These are phyloP conservation scores for Fusarium phyllophilum DNA, from an alignment of 2,329 filamentous ascomycete species.

Conservation along the genomic window DNA sequence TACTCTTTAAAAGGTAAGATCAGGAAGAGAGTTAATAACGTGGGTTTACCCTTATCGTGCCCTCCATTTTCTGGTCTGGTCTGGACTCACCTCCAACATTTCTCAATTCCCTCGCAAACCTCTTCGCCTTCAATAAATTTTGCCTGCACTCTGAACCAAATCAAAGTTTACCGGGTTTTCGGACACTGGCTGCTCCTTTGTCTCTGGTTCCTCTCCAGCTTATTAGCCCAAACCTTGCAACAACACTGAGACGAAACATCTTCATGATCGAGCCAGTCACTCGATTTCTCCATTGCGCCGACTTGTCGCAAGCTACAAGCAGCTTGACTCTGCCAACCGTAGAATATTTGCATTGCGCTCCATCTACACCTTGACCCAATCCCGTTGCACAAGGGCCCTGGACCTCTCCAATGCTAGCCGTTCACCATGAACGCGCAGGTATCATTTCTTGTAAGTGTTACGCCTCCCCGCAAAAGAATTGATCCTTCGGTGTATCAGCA, in stretches of 20 bases:
- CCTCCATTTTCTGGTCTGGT: slow-evolving; percentile 25
- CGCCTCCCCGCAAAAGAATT: neutral
- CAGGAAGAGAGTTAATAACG: slow-evolving; percentile 39
- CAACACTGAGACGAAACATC: slow-evolving; percentile 27
- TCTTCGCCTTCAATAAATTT: slow-evolving; percentile 10
- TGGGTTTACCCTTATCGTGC: slow-evolving; percentile 37
- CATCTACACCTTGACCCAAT: neutral
- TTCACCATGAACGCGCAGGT: slow-evolving; percentile 66
- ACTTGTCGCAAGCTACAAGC: slow-evolving; percentile 12
- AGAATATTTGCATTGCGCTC: slow-evolving; percentile 6
- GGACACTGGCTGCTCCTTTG: slow-evolving; percentile 15
- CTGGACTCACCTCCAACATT: slow-evolving; percentile 21
- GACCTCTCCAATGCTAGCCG: slow-evolving; percentile 13
- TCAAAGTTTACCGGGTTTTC: slow-evolving; percentile 34
- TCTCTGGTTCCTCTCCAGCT: slow-evolving; percentile 27
- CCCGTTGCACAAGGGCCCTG: slow-evolving; percentile 7
- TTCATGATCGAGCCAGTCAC: slow-evolving; percentile 36
- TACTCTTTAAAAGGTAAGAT: slow-evolving; percentile 20
- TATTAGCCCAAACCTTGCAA: slow-evolving; percentile 37
- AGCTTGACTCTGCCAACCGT: slow-evolving; percentile 10
- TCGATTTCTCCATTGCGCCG: slow-evolving; percentile 26
- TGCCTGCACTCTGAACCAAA: slow-evolving; percentile 7
- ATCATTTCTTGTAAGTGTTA: slow-evolving; percentile 63
- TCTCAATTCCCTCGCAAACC: slow-evolving; percentile 11
- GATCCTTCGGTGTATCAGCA: neutral